Evolutionary conservation across 129 eudicot genomes (phyloP).

Genomic region (Arctium lappa): DNA sequence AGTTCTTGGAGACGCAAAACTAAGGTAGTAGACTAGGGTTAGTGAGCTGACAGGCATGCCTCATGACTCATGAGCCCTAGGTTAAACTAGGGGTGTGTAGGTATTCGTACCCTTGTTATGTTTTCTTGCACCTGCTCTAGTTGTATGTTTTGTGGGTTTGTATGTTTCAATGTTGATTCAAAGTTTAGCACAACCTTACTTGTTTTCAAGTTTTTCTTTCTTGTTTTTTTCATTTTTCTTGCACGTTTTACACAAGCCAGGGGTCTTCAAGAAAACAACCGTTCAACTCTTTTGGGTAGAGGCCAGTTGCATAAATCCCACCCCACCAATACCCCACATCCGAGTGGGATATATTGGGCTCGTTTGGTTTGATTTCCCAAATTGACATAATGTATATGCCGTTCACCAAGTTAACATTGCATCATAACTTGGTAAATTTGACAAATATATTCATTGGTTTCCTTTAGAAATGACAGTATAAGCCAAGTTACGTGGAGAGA

Average conservation of each 20-base stretch:
- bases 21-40: too few species aligned
- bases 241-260: background rate
- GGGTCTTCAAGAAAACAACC: too few species aligned
- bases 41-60: too few species aligned
- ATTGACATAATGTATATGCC: background rate
- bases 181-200: background rate
- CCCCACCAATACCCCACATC: background rate
- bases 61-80: too few species aligned
- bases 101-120: too few species aligned
- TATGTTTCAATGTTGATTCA: background rate
- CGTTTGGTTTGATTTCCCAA: background rate
- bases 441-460: background rate
- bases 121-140: too few species aligned
- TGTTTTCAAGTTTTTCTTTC: background rate
- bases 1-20: too few species aligned
- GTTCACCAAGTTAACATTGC: background rate
- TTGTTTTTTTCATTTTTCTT: background rate
- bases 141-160: too few species aligned
- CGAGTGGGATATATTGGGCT: background rate
- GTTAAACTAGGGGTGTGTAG: too few species aligned
- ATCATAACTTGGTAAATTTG: background rate
- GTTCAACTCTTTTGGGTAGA: background rate
- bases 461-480: background rate
- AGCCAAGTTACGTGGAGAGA: background rate
- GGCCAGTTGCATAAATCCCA: background rate